Evolutionary conservation across 352 stramenopile genomes (phyloP), one percentile per base, ranked within the genome.

Genomic region (Paralagenidium karlingii): DNA sequence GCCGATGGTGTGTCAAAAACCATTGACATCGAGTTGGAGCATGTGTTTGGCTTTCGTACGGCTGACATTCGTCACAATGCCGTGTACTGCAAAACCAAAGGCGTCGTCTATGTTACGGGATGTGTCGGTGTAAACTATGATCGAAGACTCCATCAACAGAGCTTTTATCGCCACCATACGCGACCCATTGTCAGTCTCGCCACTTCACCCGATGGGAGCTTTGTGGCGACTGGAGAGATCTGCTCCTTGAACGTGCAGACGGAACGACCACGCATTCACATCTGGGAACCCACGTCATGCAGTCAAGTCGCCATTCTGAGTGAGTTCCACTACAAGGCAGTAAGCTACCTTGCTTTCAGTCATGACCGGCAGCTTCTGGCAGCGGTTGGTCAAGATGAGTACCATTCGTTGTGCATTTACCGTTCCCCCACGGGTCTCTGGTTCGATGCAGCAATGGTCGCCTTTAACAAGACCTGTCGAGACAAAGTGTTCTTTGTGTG

Each of bases 331-430:
- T 53, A 41, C 24, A 78, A 78, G 36, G 77, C 70, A 12, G 61
- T 83, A 38, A 78, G 60, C 8, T 73, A 80, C 45, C 32, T 91
- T 26, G 51, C 56, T 13, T 90, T 90, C 31, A 69, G 53, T 10
- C 30, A 47, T 11, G 56, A 51, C 1, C 49, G 57, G 2, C 64
- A 63, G 22, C 37, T 79, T 15, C 43, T 91, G 1, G 67, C 78
- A 18, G 62, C 68, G 3, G 45, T 88, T 21, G 74, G 74, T 8
- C 70, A 86, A 29, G 74, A 88, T 42, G 68, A 75, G 37, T 79
- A 75, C 38, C 77, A 91, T 42, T 82, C 68, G 16, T 31, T 91
- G 3, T 66, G 64, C 2, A 57, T 91, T 3, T 84, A 84, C 60
- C 47, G 44, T 5, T 91, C 75, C 0, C 29, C 54, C 1, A 74